Base-by-base conservation (phyloP, 305 asterid genomes). In the Petunia hybrid region DNA sequence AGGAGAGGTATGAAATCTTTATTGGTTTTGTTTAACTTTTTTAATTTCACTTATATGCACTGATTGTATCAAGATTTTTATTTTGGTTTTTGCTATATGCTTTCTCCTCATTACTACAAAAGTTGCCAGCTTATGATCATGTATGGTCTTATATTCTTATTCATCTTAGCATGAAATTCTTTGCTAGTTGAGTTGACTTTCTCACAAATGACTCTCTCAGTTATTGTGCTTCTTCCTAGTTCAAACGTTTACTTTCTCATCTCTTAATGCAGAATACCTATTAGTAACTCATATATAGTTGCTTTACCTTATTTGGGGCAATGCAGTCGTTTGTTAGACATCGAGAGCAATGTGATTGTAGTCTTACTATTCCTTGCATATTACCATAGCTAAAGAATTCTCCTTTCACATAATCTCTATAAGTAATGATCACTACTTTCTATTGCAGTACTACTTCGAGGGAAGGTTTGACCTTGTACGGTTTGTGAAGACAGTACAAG, bases 401-500 rank as follows among this genome's bases (percentile, higher is more conserved):
- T 36, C 6, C 14, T 64, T 12, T 36, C 7, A 5, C 57, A 6
- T 65, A 5, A 39, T 66, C 73, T 14, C 40, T 10, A 45, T 13
- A 48, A 57, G 6, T 75, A 36, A 1, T 76, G 38, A 9, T 4
- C 2, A 80, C 84, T 82, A 77, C 65, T 5, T 64, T 63, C 60
- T 76, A 41, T 42, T 86, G 86, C 66, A 91, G 97, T 94, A 91
- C 83, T 86, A 90, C 80, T 94, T 94, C 57, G 89, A 88, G 59
- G 97, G 89, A 79, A 88, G 97, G 85, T 92, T 91, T 68, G 91
- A 92, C 83, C 88, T 94, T 3, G 95, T 92, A 79, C 85, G 83
- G 88, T 94, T 94, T 63, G 93, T 94, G 86, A 92, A 92, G 91
- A 85, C 87, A 57, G 97, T 88, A 70, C 91, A 89, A n/a, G 90